Base-by-base conservation (phyloP, 73 alveolate species). In the Stentor roeselii region DNA sequence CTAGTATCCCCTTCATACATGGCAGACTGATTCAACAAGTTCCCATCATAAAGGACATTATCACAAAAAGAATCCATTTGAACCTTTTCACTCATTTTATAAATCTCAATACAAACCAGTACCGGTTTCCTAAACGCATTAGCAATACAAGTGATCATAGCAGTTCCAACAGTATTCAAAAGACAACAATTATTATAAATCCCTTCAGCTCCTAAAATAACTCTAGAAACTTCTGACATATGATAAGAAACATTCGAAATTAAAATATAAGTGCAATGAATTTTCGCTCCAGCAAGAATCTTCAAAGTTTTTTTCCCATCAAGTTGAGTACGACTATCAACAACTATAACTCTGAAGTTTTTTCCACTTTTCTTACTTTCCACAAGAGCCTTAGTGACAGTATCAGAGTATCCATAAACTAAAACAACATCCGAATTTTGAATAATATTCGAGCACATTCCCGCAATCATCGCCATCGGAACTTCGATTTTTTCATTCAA, bases 11-110 rank as follows among this genome's bases (percentile, higher is more conserved):
- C 84, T 76, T 37, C 60, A 2, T 76, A 76, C 15, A 76, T 27
- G 3, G 3, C 42, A 58, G 82, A 88, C 3, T 59, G 37, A 30
- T 42, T 60, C 39, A 78, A 58, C 3, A 36, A 59, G 36, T 32
- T 39, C 1, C 75, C 27, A 36, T 2, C 2, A 35, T 39, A 34
- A 3, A 84, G 14, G 34, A 35, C 86, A 58, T 84, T 84, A 37
- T 42, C 60, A 58, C 87, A 84, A 41, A 83, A 59, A 90, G 87
- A 78, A 78, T 85, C 91, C 42, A 90, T 59, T n/a, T 84, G 87
- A 32, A 87, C 88, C 77, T 90, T 90, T 80, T 90, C 88, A 87
- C 89, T 82, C 39, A 90, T 84, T 90, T 87, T 90, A 87, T 84
- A 90, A 38, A 86, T 83, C 27, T 90, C 91, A 39, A 89, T 82